Base-by-base conservation (phyloP, 768 basidiomycete species). In the Clitopilus hobsonii region DNA sequence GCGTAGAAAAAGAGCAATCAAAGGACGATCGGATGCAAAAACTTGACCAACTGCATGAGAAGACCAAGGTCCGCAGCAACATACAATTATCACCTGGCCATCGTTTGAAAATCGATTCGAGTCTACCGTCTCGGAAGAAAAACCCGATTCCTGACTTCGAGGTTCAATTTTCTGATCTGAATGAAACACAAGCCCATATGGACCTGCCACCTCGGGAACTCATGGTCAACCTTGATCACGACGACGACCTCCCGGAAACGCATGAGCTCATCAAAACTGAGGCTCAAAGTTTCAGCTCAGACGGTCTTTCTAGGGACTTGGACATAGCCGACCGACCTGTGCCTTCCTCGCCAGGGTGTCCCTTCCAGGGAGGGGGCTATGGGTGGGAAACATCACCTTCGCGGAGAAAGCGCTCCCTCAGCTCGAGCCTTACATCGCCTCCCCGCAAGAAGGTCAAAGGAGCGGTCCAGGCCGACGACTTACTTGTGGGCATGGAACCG, bases 131-230 rank as follows among this genome's bases (percentile, higher is more conserved):
- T 55, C 64, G 63, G 47, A 72, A 70, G 57, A 60, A 57, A 11
- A 65, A 64, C 50, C 32, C 66, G 6, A 56, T 60, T 2, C 74
- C 78, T 23, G 71, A 81, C 56, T 83, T 83, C 57, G 73, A 81
- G 55, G 58, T 86, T 22, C 71, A 80, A 51, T 76, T 86, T 48
- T 65, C 78, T 5, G 67, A 73, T 52, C 55, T 82, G 50, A 66
- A 66, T n/a, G 70, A 70, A 30, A 20, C 41, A 18, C 49, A 58
- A 18, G 49, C 54, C 20, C 30, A 51, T 32, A n/a, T 50, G 24
- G 55, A 53, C 10, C 27, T 47, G 60, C 63, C 45, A 52, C 64
- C 51, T 54, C 59, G 58, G 57, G 66, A 60, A 56, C 55, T 20
- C 48, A 27, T 59, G 52, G 52, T 60, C 29, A 61, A 65, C 13